Conservation (phyloP, 176 grass and related monocot species). For the Musa itinerans region DNA sequence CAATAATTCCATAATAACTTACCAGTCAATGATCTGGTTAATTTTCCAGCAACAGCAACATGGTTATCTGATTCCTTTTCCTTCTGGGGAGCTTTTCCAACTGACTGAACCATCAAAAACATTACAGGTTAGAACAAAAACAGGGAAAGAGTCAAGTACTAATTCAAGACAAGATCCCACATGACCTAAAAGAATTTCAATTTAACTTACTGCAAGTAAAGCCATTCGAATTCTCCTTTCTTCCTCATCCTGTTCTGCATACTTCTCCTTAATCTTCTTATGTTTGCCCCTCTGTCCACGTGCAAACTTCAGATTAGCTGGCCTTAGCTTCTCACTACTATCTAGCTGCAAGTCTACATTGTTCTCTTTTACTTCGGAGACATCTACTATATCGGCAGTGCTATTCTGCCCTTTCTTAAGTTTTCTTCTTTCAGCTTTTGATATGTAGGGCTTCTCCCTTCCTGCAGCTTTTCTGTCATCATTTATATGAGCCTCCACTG, state of each 20-base stretch:
- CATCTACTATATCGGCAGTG: constrained; percentile 26
- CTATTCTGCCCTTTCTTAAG: constrained; percentile 64
- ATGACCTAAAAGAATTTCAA: not conserved
- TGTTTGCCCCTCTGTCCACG: constrained; percentile 84
- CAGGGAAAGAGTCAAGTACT: not conserved
- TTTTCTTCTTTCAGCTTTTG: constrained; percentile 92
- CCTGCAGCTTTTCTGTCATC: constrained; percentile 36
- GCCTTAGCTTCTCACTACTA: constrained; percentile 30
- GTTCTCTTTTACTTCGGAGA: constrained; percentile 31
- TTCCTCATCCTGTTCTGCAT: constrained; percentile 92
- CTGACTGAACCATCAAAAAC: constrained; percentile 45
- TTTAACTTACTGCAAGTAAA: constrained; percentile 67
- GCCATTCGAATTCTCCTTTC: constrained; percentile 92
- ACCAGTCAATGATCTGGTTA: constrained; percentile 42
- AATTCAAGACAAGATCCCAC: constrained; percentile 7
- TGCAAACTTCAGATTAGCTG: constrained; percentile 49
- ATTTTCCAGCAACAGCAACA: constrained; percentile 27
- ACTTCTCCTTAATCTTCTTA: constrained; percentile 99
- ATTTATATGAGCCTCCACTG: constrained; percentile 34
- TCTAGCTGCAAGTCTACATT: constrained; percentile 28
- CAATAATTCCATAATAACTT: constrained; percentile 21
- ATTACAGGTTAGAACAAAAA: constrained; percentile 12
- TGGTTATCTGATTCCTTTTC: constrained; percentile 50
- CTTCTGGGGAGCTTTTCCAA: constrained; percentile 69
- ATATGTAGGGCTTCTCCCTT: constrained; percentile 88